phyloP scores from a whole-genome alignment of 352 stramenopile species.

The Pythium apleroticum region DNA sequence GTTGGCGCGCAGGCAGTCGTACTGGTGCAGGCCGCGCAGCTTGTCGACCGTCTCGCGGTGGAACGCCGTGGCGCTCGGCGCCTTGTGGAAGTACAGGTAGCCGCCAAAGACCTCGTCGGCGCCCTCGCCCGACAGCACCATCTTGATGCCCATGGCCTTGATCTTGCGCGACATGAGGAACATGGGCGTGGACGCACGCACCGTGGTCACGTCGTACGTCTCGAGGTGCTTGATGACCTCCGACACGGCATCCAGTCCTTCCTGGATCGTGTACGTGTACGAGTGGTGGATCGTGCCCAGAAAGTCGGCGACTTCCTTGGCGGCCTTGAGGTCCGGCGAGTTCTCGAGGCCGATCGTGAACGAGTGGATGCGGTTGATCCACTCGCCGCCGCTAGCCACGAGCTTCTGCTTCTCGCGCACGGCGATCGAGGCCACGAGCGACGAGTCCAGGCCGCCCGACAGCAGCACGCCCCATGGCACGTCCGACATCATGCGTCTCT shows the following conservation, averaged over 20 bases:
- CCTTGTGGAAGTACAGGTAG: conserved; percentile 99
- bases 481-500: conserved; percentile 98
- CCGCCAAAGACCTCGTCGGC: conserved; percentile 98
- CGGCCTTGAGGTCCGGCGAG: conserved; percentile 95
- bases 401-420: conserved; percentile 91
- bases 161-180: conserved; percentile 99
- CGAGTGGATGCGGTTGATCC: conserved; percentile 95
- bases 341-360: conserved; percentile 98
- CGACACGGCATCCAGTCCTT: conserved; percentile 96
- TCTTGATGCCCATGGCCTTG: conserved; percentile 99
- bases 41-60: conserved; percentile 96
- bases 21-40: conserved; percentile 96
- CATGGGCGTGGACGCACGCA: conserved; percentile 98
- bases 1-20: conserved; percentile 98
- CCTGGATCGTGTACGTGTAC: conserved; percentile 99
- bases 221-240: conserved; percentile 98
- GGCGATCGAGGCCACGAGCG: conserved; percentile 96
- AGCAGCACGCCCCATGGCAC: conserved; percentile 98
- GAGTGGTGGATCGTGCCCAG: conserved; percentile 98
- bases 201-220: conserved; percentile 98
- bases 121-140: conserved; percentile 98
- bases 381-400: conserved; percentile 72
- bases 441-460: conserved; percentile 97
- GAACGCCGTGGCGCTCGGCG: conserved; percentile 91
- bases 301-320: conserved; percentile 96